A percentile compares a stretch with the other conserved stretches of the same genome.
Evolutionary conservation across 805 yeast species (phyloP).

Genomic region (Candida boleticola): DNA sequence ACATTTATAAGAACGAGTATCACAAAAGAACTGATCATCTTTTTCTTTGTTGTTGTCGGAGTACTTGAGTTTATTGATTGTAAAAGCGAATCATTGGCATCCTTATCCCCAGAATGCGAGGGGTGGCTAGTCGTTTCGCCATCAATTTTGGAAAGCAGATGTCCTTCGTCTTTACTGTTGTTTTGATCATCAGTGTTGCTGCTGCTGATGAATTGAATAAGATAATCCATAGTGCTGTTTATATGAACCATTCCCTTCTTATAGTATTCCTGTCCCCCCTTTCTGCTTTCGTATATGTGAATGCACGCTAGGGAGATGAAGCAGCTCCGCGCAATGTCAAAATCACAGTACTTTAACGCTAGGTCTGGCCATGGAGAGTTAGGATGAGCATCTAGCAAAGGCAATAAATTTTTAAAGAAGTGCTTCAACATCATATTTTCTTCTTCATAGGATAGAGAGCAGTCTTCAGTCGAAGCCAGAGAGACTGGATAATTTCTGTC

Average conservation of each 20-base stretch:
- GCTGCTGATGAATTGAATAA: constrained; percentile 40
- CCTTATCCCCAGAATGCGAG: no score
- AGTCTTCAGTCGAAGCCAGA: neutral
- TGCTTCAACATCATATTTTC: constrained; percentile 56
- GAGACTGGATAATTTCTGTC: constrained; percentile 3
- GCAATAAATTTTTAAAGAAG: constrained; percentile 52
- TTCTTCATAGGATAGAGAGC: constrained; percentile 36
- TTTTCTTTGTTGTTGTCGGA: constrained; percentile 12
- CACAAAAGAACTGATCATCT: constrained; percentile 31
- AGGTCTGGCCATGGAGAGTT: constrained; percentile 61
- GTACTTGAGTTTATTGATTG: no score
- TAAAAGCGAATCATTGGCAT: no score
- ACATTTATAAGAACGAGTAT: constrained; percentile 53
- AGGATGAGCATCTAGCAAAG: constrained; percentile 57
- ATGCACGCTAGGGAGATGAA: constrained; percentile 56
- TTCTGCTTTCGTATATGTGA: constrained; percentile 51
- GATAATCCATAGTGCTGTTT: constrained; percentile 54
- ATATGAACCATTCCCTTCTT: constrained; percentile 53
- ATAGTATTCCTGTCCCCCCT: constrained; percentile 52
- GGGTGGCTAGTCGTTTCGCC: no score
- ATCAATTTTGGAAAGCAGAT: no score
- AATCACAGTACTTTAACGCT: constrained; percentile 55
- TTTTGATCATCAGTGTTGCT: constrained; percentile 6
- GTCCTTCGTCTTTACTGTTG: neutral
- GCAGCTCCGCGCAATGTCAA: constrained; percentile 57